Base-by-base conservation (phyloP, 371 early-diverging fungal species). In the Syncephalastrum racemosum region DNA sequence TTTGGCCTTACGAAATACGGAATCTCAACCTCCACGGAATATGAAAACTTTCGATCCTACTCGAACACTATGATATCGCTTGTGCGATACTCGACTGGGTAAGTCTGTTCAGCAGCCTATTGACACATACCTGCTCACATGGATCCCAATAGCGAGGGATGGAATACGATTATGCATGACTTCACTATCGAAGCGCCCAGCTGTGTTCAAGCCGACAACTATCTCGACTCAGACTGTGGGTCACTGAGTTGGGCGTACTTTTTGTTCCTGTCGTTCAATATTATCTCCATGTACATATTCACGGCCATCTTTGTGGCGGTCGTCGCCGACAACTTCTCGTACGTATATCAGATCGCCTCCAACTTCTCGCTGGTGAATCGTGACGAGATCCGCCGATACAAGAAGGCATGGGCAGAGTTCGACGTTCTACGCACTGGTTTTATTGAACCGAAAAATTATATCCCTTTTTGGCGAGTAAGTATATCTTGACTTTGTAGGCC, bases 251-350 rank as follows among this genome's bases (percentile, higher is more conserved):
- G 84, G 86, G 72, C 88, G 3, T 85, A 81, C 55, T 68, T 83
- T 23, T 63, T 90, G 36, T 88, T 90, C 49, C 61, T 87, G 39
- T 68, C 83, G 0, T 90, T 86, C 70, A 86, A 86, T 59, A 79
- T 90, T 45, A 79, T 90, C 13, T 88, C 88, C 42, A 90, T 86
- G 87, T 87, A 88, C 56, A 90, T 90, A 42, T 85, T 90, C 53
- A 80, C 80, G 1, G 85, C 84, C 58, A 82, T 90, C 69, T 88
- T 88, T 65, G 82, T 87, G 4, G 87, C 83, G 13, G 82, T 88
- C 27, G 87, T 90, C 23, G 71, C 85, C 45, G 88, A 88, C 60
- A 88, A 86, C 63, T 90, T 88, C 51, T 81, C 84, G 4, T 88
- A 86, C 52, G 82, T 84, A 13, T 86, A 88, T 53, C 86, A 88